Conservation (phyloP, 78 protist species). For the Pelomyxa schiedti region DNA sequence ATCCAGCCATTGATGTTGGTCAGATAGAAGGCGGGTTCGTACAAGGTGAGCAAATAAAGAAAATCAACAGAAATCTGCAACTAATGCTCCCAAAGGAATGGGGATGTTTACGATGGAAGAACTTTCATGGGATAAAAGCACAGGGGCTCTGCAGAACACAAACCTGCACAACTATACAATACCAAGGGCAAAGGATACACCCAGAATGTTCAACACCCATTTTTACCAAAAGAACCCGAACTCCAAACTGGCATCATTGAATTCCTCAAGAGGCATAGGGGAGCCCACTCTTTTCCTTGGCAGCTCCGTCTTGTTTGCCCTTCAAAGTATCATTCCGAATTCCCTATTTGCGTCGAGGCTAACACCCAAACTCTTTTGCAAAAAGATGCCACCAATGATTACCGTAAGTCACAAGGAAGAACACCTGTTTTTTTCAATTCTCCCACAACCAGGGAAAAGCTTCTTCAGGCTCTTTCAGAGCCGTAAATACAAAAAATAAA, state of each 20-base stretch:
- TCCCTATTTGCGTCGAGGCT: no score
- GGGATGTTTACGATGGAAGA: constrained; percentile 12
- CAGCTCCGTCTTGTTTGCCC: constrained; percentile 27
- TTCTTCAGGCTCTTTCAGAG: no score
- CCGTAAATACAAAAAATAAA: no score
- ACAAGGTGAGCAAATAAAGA: constrained; percentile 57
- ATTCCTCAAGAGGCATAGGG: constrained; percentile 30
- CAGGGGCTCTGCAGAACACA: not conserved
- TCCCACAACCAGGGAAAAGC: no score
- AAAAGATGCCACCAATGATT: no score
- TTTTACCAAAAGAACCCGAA: constrained; percentile 25
- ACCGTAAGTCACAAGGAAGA: no score
- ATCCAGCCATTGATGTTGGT: constrained; percentile 54
- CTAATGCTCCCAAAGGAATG: not conserved
- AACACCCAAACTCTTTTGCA: no score
- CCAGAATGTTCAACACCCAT: constrained; percentile 27
- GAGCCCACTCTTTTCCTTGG: constrained; percentile 56
- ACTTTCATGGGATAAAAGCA: not conserved
- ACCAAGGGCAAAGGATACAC: constrained; percentile 47
- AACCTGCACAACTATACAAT: constrained; percentile 33
- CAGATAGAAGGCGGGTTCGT: constrained; percentile 70
- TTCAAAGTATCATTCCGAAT: no score
- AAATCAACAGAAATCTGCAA: constrained; percentile 45
- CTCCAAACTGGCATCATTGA: constrained; percentile 13
- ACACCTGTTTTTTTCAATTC: no score